phyloP scores from a whole-genome alignment of 805 yeast genomes.

The Monosporozyma unispora region DNA sequence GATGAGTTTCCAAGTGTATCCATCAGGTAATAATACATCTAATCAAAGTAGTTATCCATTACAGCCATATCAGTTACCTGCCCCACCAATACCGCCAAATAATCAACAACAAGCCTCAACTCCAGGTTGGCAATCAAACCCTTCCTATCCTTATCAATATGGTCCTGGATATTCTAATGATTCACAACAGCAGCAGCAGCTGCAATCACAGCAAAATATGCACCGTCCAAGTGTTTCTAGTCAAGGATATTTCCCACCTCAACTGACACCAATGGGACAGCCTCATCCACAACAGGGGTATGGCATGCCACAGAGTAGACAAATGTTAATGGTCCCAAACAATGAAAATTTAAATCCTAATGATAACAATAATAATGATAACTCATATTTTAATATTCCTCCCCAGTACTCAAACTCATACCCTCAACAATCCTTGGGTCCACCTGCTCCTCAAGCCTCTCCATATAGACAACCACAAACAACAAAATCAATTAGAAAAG shows the following conservation, averaged over 20 bases:
- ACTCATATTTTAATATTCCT: slow-evolving; percentile 2
- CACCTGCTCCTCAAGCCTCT: background rate
- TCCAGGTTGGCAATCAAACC: background rate
- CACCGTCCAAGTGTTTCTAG: background rate
- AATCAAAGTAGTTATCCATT: background rate
- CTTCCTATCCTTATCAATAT: background rate
- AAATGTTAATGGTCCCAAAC: background rate
- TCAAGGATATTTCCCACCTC: background rate
- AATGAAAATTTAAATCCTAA: background rate
- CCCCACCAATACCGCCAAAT: background rate
- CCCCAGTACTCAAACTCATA: background rate
- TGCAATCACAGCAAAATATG: background rate
- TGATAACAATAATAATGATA: background rate
- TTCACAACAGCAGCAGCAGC: background rate
- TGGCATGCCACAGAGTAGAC: background rate
- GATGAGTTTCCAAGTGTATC: slow-evolving; percentile 1
- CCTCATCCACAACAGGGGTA: background rate
- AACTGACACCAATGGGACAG: background rate
- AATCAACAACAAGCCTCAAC: background rate
- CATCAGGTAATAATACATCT: slow-evolving; percentile 1
- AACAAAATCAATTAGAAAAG: slow-evolving; percentile 1
- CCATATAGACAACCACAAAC: slow-evolving; percentile 1
- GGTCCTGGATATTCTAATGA: background rate
- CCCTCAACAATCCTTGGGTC: slow-evolving; percentile 1
- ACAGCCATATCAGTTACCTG: slow-evolving; percentile 4